A percentile compares a stretch with the other conserved stretches of the same genome.
phyloP scores from a whole-genome alignment of 352 stramenopile genomes.

The Phytophthora colocasiae region DNA sequence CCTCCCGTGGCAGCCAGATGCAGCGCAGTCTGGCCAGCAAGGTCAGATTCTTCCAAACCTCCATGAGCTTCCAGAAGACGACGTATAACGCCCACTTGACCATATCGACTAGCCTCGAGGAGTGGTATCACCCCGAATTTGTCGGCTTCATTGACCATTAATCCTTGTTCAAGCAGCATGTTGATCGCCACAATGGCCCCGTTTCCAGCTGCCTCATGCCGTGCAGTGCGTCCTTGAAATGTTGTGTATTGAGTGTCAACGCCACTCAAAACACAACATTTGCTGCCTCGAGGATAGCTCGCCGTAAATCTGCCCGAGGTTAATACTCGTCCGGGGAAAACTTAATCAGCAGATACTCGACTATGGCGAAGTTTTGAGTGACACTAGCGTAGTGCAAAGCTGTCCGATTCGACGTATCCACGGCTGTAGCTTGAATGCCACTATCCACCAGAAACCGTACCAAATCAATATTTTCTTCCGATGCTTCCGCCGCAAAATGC shows the following conservation, averaged over 20 bases:
- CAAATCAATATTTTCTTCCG: neutral
- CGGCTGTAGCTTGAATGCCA: neutral
- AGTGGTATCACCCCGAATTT: constrained; percentile 14
- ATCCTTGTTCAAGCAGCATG: constrained; percentile 1
- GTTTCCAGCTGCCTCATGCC: constrained; percentile 1
- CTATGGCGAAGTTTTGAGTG: neutral
- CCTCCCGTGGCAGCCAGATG: constrained; percentile 9
- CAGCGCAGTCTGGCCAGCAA: constrained; percentile 1
- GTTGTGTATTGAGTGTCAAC: neutral
- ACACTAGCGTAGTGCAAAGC: constrained; percentile 6
- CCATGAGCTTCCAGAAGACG: neutral
- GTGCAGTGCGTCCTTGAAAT: constrained; percentile 3
- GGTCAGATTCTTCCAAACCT: neutral
- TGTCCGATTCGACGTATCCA: neutral
- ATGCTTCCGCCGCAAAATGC: neutral
- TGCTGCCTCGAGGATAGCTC: neutral
- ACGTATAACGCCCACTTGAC: neutral
- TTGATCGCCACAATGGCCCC: neutral
- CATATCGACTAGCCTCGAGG: constrained; percentile 3
- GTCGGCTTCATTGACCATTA: neutral
- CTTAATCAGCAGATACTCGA: neutral
- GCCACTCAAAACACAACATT: neutral
- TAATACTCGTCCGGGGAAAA: neutral
- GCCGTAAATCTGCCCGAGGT: neutral
- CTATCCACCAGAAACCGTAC: constrained; percentile 8